A percentile compares a stretch with the other conserved stretches of the same genome.
Conservation (phyloP, 805 yeast species). For the Scheffersomyces spartinae region DNA sequence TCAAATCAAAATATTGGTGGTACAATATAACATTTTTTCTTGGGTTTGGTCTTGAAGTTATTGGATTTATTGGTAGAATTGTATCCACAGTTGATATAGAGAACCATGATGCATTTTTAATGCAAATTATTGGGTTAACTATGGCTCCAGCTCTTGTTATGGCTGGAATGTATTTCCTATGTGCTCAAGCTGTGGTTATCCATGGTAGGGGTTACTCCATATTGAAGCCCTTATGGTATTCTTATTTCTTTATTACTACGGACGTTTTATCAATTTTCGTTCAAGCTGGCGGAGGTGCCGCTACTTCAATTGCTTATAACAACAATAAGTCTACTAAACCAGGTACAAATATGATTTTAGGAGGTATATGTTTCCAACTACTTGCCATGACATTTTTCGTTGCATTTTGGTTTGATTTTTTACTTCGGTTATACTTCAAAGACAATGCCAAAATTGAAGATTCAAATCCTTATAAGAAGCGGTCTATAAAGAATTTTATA, state of each 20-base stretch:
- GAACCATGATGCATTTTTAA: slow-evolving; percentile 8
- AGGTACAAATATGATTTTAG: slow-evolving; percentile 13
- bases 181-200: slow-evolving; percentile 11
- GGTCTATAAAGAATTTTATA: too few species aligned
- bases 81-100: slow-evolving; percentile 6
- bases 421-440: too few species aligned
- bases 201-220: slow-evolving; percentile 7
- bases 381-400: slow-evolving; percentile 16
- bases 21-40: slow-evolving; percentile 19
- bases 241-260: slow-evolving; percentile 16
- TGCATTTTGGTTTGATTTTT: slow-evolving; percentile 7
- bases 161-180: slow-evolving; percentile 18
- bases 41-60: slow-evolving; percentile 12
- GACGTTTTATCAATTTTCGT: slow-evolving; percentile 16
- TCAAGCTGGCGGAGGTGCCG: slow-evolving; percentile 21
- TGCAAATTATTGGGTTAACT: slow-evolving; percentile 13
- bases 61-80: slow-evolving; percentile 14
- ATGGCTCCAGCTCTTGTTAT: slow-evolving; percentile 20
- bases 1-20: slow-evolving; percentile 26
- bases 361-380: slow-evolving; percentile 19
- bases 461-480: too few species aligned
- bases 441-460: too few species aligned
- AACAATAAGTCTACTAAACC: slow-evolving; percentile 4
- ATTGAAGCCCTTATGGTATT: slow-evolving; percentile 11
- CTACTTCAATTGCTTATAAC: slow-evolving; percentile 8